Evolutionary conservation across 352 stramenopile genomes (phyloP).

Genomic region (Plasmopara halstedii): DNA sequence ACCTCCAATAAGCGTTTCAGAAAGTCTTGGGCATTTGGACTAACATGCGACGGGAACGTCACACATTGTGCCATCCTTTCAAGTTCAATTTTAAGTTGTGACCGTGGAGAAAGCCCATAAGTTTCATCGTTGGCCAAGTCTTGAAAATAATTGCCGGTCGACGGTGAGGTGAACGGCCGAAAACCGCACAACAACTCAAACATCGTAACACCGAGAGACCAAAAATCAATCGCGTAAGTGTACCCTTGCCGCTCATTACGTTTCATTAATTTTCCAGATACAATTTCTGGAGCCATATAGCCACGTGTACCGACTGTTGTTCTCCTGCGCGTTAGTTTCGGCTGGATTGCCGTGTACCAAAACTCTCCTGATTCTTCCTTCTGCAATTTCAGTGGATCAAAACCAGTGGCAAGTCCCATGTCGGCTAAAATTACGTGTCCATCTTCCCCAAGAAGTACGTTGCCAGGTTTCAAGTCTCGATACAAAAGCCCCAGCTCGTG

Average conservation of each 20-base stretch:
- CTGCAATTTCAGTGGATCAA: conserved; percentile 45
- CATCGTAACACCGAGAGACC: conserved; percentile 77
- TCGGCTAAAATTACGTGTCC: conserved; percentile 86
- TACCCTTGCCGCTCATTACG: conserved; percentile 72
- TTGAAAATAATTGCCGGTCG: conserved; percentile 65
- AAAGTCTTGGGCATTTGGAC: conserved; percentile 64
- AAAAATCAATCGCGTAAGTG: conserved; percentile 71
- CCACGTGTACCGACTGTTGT: conserved; percentile 82
- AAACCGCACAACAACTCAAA: conserved; percentile 87
- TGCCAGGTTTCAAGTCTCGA: conserved; percentile 85
- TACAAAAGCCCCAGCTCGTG: conserved; percentile 83
- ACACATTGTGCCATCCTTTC: conserved; percentile 73
- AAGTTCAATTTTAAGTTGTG: conserved; percentile 73
- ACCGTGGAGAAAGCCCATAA: conserved; percentile 56
- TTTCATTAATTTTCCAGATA: conserved; percentile 78
- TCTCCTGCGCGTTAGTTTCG: conserved; percentile 62
- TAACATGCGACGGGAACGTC: conserved; percentile 50
- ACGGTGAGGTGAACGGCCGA: conserved; percentile 72
- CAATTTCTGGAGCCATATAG: conserved; percentile 90
- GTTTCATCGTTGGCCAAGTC: conserved; percentile 77
- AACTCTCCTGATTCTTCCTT: conserved; percentile 35
- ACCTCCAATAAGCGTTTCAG: conserved; percentile 79
- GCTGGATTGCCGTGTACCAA: conserved; percentile 43
- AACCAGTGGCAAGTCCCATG: conserved; percentile 76
- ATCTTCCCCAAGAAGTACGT: conserved; percentile 83